These are phyloP conservation scores for Geotrichum candidum DNA, from an alignment of 1,139 yeast genomes.

Conservation along the genomic window DNA sequence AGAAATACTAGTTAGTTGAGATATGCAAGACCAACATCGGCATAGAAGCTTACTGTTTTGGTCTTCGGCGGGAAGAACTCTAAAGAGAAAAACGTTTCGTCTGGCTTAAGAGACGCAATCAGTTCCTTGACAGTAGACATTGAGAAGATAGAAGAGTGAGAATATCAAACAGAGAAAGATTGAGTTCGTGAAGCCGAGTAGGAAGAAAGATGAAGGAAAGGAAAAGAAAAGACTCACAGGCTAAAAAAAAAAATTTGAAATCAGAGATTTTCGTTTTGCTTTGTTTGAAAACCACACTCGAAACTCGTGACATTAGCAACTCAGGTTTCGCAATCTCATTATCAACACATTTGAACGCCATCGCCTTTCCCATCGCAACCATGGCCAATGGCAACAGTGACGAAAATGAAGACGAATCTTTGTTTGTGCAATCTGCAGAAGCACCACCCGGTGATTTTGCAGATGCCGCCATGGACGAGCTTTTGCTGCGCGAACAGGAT, in stretches of 20 bases:
- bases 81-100: slow-evolving; percentile 67
- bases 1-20: neutral
- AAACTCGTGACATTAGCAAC: neutral
- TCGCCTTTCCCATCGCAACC: neutral
- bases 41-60: slow-evolving; percentile 43
- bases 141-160: neutral
- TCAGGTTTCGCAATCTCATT: neutral
- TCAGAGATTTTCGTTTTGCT: neutral
- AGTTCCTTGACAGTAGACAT: slow-evolving; percentile 52
- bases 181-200: neutral
- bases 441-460: slow-evolving; percentile 5
- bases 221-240: neutral
- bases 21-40: slow-evolving; percentile 13
- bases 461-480: slow-evolving; percentile 14
- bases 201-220: neutral
- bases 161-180: neutral
- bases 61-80: slow-evolving; percentile 98
- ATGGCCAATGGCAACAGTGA: neutral
- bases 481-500: slow-evolving; percentile 5
- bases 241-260: neutral
- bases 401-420: slow-evolving; percentile 7
- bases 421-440: slow-evolving; percentile 13
- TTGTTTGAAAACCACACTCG: neutral
- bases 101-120: slow-evolving; percentile 45
- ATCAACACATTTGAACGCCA: neutral